Evolutionary conservation across 805 yeast genomes (phyloP).

Genomic region (Candida manassasensis): DNA sequence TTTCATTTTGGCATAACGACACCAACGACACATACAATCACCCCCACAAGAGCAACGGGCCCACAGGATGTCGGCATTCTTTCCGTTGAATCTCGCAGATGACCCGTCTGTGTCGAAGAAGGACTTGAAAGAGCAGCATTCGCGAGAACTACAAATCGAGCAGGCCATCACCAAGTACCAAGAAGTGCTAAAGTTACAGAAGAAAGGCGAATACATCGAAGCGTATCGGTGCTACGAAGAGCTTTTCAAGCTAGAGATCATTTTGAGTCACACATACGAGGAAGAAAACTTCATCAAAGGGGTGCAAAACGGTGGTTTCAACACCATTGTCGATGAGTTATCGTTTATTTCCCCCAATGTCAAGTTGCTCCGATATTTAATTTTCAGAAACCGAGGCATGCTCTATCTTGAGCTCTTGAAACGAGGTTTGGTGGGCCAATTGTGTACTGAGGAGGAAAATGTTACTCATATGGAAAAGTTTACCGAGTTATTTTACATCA

Average conservation of each 20-base stretch:
- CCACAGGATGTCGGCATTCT: constrained; percentile 65
- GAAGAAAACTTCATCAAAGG: constrained; percentile 35
- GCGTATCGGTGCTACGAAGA: constrained; percentile 57
- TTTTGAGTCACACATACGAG: constrained; percentile 42
- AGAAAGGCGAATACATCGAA: constrained; percentile 38
- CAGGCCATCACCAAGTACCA: constrained; percentile 77
- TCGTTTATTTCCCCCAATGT: constrained; percentile 61
- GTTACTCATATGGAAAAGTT: constrained; percentile 14
- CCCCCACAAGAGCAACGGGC: too few relatives aligned
- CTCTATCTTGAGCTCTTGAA: constrained; percentile 47
- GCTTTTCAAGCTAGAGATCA: constrained; percentile 64
- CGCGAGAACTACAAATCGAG: constrained; percentile 87
- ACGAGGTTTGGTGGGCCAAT: constrained; percentile 7
- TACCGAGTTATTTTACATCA: constrained; percentile 37
- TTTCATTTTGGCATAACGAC: too few relatives aligned
- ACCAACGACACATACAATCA: too few relatives aligned
- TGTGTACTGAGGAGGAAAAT: constrained; percentile 6
- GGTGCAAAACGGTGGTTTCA: constrained; percentile 32
- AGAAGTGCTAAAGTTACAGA: constrained; percentile 61
- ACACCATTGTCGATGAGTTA: constrained; percentile 34
- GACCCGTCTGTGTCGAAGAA: constrained; percentile 61
- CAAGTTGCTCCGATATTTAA: constrained; percentile 68
- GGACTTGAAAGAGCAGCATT: constrained; percentile 70
- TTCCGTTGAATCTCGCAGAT: constrained; percentile 74
- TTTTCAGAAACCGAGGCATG: constrained; percentile 78